A percentile compares a stretch with the other conserved stretches of the same genome.
Evolutionary conservation across 768 basidiomycete genomes (phyloP).

Genomic region (Kwoniella sp.): DNA sequence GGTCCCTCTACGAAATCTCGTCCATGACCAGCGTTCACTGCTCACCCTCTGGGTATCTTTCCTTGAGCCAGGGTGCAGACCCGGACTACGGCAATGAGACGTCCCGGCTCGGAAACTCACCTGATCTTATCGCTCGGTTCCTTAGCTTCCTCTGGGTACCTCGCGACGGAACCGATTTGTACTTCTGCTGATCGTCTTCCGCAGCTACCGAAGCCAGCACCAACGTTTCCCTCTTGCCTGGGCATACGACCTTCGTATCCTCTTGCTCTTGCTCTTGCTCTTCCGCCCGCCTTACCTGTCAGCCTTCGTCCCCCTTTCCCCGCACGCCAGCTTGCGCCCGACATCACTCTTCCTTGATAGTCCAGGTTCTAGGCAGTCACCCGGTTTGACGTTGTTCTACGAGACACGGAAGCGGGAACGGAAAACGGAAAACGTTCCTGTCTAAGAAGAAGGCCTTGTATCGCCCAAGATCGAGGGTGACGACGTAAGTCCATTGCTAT

Average conservation of each 20-base stretch:
- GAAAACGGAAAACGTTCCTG: background rate
- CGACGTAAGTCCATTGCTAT: background rate
- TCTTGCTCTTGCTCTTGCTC: background rate
- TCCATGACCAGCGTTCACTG: too few species aligned
- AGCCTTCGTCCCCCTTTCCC: background rate
- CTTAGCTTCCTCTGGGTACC: background rate
- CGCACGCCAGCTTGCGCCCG: background rate
- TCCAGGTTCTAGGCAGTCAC: background rate
- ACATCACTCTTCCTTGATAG: background rate
- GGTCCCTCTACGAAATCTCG: too few species aligned
- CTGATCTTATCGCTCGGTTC: slow-evolving; percentile 2
- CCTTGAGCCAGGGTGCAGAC: background rate
- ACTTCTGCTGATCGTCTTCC: slow-evolving; percentile 1
- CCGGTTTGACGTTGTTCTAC: background rate
- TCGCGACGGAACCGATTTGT: background rate
- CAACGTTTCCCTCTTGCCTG: too few species aligned
- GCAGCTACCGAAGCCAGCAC: background rate
- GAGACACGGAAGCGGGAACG: background rate
- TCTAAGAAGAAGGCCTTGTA: background rate
- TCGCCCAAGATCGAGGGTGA: background rate
- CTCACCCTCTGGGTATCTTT: background rate
- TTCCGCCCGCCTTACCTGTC: background rate
- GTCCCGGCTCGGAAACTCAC: background rate
- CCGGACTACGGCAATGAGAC: background rate
- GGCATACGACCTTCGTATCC: background rate